A percentile compares a stretch with the other conserved stretches of the same genome.
Evolutionary conservation across 768 basidiomycete species (phyloP).

Genomic region (Coprinopsis sp.): DNA sequence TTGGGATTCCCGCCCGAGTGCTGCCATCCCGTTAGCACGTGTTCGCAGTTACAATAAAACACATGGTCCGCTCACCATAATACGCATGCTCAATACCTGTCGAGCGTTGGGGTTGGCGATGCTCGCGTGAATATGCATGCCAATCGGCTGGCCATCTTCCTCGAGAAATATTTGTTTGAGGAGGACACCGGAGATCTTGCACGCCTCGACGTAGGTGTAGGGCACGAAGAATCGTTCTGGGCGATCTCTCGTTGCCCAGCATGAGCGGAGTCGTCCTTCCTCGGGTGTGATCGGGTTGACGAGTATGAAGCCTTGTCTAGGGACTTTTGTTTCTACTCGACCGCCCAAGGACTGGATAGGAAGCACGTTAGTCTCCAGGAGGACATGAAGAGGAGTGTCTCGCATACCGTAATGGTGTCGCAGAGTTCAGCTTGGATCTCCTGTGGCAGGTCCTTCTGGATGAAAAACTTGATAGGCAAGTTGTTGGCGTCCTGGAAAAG

Average conservation of each 20-base stretch:
- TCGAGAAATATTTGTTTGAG: constrained; percentile 73
- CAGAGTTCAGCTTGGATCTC: constrained; percentile 67
- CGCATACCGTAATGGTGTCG: constrained; percentile 64
- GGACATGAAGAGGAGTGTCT: too few relatives aligned
- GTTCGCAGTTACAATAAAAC: not conserved
- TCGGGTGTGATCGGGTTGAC: constrained; percentile 65
- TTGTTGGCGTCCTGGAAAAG: constrained; percentile 70
- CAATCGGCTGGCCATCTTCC: constrained; percentile 58
- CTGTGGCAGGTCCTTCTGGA: constrained; percentile 71
- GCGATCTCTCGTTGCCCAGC: constrained; percentile 65
- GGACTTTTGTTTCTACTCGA: constrained; percentile 73
- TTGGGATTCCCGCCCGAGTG: constrained; percentile 79
- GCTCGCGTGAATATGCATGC: constrained; percentile 77
- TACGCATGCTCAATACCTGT: constrained; percentile 59
- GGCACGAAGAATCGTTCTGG: constrained; percentile 78
- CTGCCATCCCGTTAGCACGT: constrained; percentile 29
- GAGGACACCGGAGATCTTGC: constrained; percentile 70
- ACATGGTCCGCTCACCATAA: constrained; percentile 47
- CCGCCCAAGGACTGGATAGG: constrained; percentile 62
- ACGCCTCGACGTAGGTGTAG: constrained; percentile 79
- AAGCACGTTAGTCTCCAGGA: constrained; percentile 3
- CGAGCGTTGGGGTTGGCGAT: constrained; percentile 76
- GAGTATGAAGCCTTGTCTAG: constrained; percentile 70
- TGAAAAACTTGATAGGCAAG: constrained; percentile 75
- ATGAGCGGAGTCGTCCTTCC: constrained; percentile 69